A percentile compares a stretch with the other conserved stretches of the same genome.
Conservation (phyloP, 2,329 filamentous ascomycete species). For the Monilinia polystroma region DNA sequence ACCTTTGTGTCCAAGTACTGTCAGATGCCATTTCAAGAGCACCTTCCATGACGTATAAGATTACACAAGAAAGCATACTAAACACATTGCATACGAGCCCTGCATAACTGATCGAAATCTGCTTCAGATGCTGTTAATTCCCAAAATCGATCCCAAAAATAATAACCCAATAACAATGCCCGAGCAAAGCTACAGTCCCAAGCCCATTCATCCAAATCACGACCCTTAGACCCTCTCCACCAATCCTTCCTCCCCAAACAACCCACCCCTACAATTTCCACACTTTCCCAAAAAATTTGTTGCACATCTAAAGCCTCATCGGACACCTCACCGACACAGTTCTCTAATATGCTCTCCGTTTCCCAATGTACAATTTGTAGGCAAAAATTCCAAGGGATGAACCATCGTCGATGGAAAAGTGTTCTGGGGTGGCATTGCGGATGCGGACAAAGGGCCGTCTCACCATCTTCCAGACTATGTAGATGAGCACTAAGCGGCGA, state of each 20-base stretch:
- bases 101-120: background rate
- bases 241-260: background rate
- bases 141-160: background rate
- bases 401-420: background rate
- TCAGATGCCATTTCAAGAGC: background rate
- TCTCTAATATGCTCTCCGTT: too few species aligned
- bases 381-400: background rate
- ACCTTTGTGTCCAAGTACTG: background rate
- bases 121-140: background rate
- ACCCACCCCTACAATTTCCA: too few species aligned
- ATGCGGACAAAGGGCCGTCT: constrained; percentile 7
- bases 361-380: too few species aligned
- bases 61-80: background rate
- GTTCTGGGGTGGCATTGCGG: background rate
- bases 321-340: background rate
- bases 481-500: background rate
- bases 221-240: background rate
- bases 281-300: background rate
- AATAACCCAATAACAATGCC: background rate
- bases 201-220: background rate
- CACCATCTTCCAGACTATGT: background rate
- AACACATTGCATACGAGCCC: background rate
- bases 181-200: background rate
- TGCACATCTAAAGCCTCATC: constrained; percentile 6
- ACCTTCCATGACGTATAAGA: background rate